Percentiles rank a stretch among this genome's conserved stretches.
phyloP scores from a whole-genome alignment of 495 filamentous ascomycete species.

The Trichocladium antarcticum region DNA sequence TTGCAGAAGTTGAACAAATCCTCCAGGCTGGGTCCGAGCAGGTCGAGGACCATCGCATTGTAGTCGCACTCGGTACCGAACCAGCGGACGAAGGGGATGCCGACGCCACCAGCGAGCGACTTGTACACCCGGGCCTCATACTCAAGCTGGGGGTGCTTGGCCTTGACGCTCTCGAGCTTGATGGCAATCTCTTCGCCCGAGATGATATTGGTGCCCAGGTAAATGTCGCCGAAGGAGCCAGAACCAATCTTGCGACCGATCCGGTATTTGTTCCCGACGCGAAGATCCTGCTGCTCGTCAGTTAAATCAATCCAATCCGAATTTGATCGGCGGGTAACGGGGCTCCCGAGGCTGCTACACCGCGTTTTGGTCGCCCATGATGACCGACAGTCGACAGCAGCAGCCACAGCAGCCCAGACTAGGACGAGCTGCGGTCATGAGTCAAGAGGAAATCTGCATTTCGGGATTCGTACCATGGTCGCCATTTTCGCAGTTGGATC shows the following conservation, averaged over 20 bases:
- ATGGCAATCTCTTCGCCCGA: conserved; percentile 99
- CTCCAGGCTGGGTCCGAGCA: conserved; percentile 93
- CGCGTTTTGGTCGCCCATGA: not conserved
- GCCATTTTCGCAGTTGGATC: conserved; percentile 30
- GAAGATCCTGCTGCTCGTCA: conserved; percentile 61
- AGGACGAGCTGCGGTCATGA: not conserved
- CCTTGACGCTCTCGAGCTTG: conserved; percentile 99
- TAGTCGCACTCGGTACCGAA: conserved; percentile 99
- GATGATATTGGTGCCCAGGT: conserved; percentile 99
- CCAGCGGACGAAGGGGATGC: conserved; percentile 99
- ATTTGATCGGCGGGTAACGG: not conserved
- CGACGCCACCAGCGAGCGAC: conserved; percentile 94
- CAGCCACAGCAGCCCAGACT: not conserved
- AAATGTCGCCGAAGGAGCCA: conserved; percentile 97
- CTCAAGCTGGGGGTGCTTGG: conserved; percentile 98
- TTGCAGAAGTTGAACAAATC: conserved; percentile 99
- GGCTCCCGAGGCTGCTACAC: not conserved
- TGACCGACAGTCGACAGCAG: not conserved
- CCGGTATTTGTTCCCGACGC: conserved; percentile 99
- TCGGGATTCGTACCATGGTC: conserved; percentile 36
- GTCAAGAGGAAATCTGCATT: not conserved
- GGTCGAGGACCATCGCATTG: conserved; percentile 99
- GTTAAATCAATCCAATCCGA: not conserved
- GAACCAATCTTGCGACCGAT: conserved; percentile 99
- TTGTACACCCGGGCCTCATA: conserved; percentile 99